Percentiles rank a stretch among this genome's conserved stretches.
These are phyloP conservation scores for Trichoderma sp. DNA, from an alignment of 2,329 filamentous ascomycete species.

Conservation along the genomic window DNA sequence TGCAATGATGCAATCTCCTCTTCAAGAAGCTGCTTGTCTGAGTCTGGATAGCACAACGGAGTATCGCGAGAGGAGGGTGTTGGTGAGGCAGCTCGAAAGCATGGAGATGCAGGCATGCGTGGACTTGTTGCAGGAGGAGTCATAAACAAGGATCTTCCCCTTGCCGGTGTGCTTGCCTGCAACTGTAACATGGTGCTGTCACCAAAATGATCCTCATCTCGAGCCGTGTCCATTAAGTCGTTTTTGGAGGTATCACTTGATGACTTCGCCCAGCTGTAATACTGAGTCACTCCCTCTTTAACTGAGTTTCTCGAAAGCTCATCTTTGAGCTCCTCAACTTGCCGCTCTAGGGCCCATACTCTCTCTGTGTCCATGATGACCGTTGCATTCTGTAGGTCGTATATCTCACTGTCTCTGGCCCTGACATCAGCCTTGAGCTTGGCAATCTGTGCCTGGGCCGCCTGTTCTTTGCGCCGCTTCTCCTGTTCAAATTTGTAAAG, in stretches of 20 bases:
- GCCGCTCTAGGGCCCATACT: slow-evolving; percentile 44
- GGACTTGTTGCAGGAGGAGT: slow-evolving; percentile 60
- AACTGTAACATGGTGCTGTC: slow-evolving; percentile 54
- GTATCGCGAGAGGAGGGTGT: slow-evolving; percentile 38
- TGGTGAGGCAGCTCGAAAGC: slow-evolving; percentile 29
- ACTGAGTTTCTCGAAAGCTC: slow-evolving; percentile 33
- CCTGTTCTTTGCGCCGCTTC: slow-evolving; percentile 43
- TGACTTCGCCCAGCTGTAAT: slow-evolving; percentile 54
- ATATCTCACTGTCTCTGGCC: slow-evolving; percentile 54
- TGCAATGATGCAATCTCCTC: slow-evolving; percentile 52
- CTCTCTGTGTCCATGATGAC: slow-evolving; percentile 50
- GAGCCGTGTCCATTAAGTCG: slow-evolving; percentile 44
- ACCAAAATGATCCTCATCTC: slow-evolving; percentile 47
- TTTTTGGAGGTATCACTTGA: slow-evolving; percentile 48
- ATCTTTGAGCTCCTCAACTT: slow-evolving; percentile 40
- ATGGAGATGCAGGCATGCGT: slow-evolving; percentile 40
- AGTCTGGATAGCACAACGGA: slow-evolving; percentile 46
- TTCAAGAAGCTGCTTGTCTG: slow-evolving; percentile 44
- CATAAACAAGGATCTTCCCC: slow-evolving; percentile 49
- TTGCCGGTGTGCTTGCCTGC: slow-evolving; percentile 53
- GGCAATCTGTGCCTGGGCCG: slow-evolving; percentile 49
- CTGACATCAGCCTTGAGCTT: slow-evolving; percentile 51
- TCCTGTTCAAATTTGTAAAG: slow-evolving; percentile 54
- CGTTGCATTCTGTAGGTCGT: slow-evolving; percentile 53
- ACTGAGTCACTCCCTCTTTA: slow-evolving; percentile 30